Evolutionary conservation across 208 protist species (phyloP).

Genomic region (Endotrypanum monterogeii): DNA sequence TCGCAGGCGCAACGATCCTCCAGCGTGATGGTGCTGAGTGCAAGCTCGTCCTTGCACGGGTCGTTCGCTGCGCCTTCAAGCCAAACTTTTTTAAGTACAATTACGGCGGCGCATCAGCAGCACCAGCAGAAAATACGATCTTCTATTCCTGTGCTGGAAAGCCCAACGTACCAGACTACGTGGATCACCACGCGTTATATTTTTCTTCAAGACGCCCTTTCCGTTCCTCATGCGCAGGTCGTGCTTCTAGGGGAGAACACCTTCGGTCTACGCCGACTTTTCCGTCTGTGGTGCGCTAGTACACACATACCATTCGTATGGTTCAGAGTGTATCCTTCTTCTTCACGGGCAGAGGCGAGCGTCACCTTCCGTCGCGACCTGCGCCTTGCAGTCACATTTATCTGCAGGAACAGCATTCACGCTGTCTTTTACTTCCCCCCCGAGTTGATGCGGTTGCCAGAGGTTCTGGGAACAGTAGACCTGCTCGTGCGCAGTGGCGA

Average conservation of each 20-base stretch:
- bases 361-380: slow-evolving; percentile 61
- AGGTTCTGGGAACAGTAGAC: slow-evolving; percentile 58
- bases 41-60: slow-evolving; percentile 13
- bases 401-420: slow-evolving; percentile 52
- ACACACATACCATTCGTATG: slow-evolving; percentile 53
- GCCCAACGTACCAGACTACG: slow-evolving; percentile 51
- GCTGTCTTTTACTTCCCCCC: slow-evolving; percentile 61
- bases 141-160: background rate
- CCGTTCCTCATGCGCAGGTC: slow-evolving; percentile 39
- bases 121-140: background rate
- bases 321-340: slow-evolving; percentile 36
- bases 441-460: slow-evolving; percentile 40
- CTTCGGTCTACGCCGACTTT: slow-evolving; percentile 54
- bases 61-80: background rate
- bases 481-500: slow-evolving; percentile 65
- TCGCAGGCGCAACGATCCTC: slow-evolving; percentile 13
- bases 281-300: slow-evolving; percentile 57
- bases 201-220: slow-evolving; percentile 29
- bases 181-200: slow-evolving; percentile 48
- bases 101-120: background rate
- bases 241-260: slow-evolving; percentile 49
- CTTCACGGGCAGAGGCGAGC: slow-evolving; percentile 14
- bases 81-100: background rate
- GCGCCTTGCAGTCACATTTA: slow-evolving; percentile 43
- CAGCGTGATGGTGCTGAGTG: slow-evolving; percentile 4